These are phyloP conservation scores for Filosporella fistucella DNA, from an alignment of 495 filamentous ascomycete genomes.

Conservation along the genomic window DNA sequence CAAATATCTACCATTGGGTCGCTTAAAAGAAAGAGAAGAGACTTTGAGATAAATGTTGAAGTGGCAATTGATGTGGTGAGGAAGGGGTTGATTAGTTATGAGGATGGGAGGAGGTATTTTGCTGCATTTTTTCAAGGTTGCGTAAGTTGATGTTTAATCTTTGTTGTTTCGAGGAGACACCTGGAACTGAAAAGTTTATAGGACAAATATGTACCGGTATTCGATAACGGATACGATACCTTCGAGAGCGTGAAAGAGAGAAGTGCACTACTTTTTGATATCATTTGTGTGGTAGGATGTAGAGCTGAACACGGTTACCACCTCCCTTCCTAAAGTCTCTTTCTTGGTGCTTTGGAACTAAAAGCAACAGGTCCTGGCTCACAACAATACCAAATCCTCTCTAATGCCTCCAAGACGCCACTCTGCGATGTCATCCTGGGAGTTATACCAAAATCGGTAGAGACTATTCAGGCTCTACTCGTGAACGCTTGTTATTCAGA, in stretches of 20 bases:
- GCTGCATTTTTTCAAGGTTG: conserved; percentile 41
- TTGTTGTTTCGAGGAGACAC: conserved; percentile 19
- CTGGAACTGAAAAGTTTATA: not conserved
- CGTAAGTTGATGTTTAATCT: conserved; percentile 8
- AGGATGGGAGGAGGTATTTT: conserved; percentile 14
- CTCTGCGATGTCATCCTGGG: conserved; percentile 42
- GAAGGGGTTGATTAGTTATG: conserved; percentile 11
- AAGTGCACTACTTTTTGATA: conserved; percentile 41
- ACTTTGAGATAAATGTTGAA: conserved; percentile 15
- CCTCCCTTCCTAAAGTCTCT: not conserved
- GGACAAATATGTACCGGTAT: conserved; percentile 43
- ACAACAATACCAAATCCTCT: conserved; percentile 33
- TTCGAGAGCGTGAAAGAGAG: conserved; percentile 35
- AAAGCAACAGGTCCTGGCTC: conserved; percentile 27
- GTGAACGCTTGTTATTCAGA: conserved; percentile 43
- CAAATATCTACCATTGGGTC: not conserved
- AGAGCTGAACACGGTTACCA: conserved; percentile 29
- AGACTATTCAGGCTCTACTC: conserved; percentile 45
- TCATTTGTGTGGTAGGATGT: conserved; percentile 44
- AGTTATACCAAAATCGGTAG: conserved; percentile 30
- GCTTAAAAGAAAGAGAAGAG: conserved; percentile 10
- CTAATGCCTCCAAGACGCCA: conserved; percentile 37
- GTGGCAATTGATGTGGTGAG: conserved; percentile 5
- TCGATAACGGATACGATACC: conserved; percentile 37
- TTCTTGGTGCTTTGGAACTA: not conserved